Conservation (phyloP, 2,329 filamentous ascomycete genomes). For the Verticillium dahliae region DNA sequence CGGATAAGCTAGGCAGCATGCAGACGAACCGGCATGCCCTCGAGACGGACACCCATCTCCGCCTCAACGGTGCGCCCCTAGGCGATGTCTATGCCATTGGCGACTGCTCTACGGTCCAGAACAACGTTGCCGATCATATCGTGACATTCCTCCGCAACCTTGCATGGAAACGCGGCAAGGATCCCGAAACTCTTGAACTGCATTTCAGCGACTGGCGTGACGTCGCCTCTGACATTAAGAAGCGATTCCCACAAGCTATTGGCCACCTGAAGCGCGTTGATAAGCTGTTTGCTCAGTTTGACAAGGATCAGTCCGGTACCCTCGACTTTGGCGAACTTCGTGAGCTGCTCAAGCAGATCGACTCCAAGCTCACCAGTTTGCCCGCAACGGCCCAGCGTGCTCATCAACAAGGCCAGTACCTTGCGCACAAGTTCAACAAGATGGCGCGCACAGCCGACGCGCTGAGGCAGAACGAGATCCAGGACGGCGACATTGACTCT, state of each 20-base stretch:
- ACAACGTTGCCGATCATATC: conserved; percentile 90
- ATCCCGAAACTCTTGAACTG: conserved; percentile 82
- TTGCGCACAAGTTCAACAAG: conserved; percentile 91
- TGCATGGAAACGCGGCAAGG: conserved; percentile 85
- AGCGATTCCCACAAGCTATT: conserved; percentile 84
- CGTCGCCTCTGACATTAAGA: conserved; percentile 77
- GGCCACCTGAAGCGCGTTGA: conserved; percentile 85
- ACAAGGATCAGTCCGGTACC: conserved; percentile 87
- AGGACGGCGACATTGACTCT: conserved; percentile 85
- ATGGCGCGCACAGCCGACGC: conserved; percentile 72
- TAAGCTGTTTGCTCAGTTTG: conserved; percentile 84
- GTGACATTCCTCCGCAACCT: conserved; percentile 82
- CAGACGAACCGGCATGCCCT: conserved; percentile 89
- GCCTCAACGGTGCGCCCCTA: conserved; percentile 78
- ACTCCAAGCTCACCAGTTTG: conserved; percentile 87
- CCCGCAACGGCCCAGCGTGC: conserved; percentile 94
- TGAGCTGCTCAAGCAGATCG: conserved; percentile 85
- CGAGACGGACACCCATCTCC: conserved; percentile 90
- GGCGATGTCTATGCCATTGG: conserved; percentile 96
- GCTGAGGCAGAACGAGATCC: conserved; percentile 70
- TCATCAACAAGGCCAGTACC: conserved; percentile 90
- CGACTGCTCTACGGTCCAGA: conserved; percentile 94
- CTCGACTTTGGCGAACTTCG: conserved; percentile 89
- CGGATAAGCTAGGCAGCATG: conserved; percentile 64
- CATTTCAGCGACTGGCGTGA: conserved; percentile 83